Base-by-base conservation (phyloP, 805 yeast genomes). In the Candida argentea region DNA sequence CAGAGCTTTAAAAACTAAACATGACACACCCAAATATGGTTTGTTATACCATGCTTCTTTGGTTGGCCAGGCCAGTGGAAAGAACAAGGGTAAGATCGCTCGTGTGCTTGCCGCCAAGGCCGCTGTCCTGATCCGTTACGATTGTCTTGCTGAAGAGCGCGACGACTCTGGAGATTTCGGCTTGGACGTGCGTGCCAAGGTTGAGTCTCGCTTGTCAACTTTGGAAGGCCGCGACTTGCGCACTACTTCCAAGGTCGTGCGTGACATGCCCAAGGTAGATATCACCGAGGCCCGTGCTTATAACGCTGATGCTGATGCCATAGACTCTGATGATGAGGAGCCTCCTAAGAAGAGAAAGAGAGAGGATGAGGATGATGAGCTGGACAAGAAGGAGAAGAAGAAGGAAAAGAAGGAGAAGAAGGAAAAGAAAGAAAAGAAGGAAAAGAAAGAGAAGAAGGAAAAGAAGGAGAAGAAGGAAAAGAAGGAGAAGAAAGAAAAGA, bases 51-150 rank as follows among this genome's bases (percentile, higher is more conserved):
- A 91, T 56, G 95, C 97, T 33, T 84, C 95, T 17, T 70, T 91
- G 40, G 93, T 91, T 43, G 98, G 98, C 41, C 95, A 89, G 70
- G 98, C 98, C 34, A 72, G 94, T 28, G 95, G 95, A 62, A 82
- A 82, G 64, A 91, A 91, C 68, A 91, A 91, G 72, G 98, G 98
- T 67, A 91, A 87, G 70, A 85, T 91, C 55, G 97, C 98, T 34
- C 80, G 98, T 68, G 95, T 91, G 43, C 73, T 91, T 40, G 98
- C 98, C 46, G 97, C 97, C 35, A 91, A 91, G 68, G 94, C 96
- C 43, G 94, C 98, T 31, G 93, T 91, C 48, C 83, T 95, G 37
- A 68, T 89, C 45, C 83, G 98, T 70, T 89, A 82, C 57, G 98
- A 91, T 65, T 94, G 96, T 18, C 68, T 91, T 37, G 80, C 96